These are phyloP conservation scores for Gleditsia sinensis DNA, from an alignment of 306 rosid genomes.

Conservation along the genomic window DNA sequence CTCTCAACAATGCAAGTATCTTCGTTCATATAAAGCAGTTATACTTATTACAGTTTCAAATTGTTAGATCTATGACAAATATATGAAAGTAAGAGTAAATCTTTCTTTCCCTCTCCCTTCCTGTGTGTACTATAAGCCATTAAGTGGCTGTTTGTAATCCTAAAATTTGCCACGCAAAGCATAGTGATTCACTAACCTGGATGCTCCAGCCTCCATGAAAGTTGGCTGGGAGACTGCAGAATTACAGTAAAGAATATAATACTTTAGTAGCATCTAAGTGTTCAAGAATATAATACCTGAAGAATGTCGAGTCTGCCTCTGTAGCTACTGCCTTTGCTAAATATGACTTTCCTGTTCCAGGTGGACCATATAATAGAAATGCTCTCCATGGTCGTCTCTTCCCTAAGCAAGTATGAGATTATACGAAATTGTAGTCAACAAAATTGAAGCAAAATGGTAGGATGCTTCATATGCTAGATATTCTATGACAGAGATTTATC, in stretches of 20 bases:
- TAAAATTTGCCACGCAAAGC: neutral
- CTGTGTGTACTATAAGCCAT: neutral
- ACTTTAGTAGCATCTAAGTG: neutral
- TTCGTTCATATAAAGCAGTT: too few species aligned
- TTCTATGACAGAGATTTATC: neutral
- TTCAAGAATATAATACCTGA: conserved; percentile 50
- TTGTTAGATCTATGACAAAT: neutral
- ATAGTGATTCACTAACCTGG: too few species aligned
- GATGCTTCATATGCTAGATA: neutral
- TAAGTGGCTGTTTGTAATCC: neutral
- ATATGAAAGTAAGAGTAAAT: neutral
- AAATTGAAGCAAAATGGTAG: neutral
- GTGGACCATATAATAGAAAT: conserved; percentile 78
- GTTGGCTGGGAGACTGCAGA: neutral
- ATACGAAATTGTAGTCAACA: neutral
- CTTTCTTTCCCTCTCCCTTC: neutral
- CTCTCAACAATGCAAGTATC: too few species aligned
- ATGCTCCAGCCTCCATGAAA: neutral
- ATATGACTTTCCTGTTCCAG: conserved; percentile 89
- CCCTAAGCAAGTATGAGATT: conserved; percentile 43
- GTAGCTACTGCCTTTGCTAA: conserved; percentile 93
- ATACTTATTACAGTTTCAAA: neutral
- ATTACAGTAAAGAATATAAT: neutral
- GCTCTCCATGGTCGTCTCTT: conserved; percentile 90
- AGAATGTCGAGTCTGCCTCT: conserved; percentile 84